A percentile compares a stretch with the other conserved stretches of the same genome.
Evolutionary conservation across 2,329 filamentous ascomycete genomes (phyloP).

Genomic region (Chalaropsis thielavioides): DNA sequence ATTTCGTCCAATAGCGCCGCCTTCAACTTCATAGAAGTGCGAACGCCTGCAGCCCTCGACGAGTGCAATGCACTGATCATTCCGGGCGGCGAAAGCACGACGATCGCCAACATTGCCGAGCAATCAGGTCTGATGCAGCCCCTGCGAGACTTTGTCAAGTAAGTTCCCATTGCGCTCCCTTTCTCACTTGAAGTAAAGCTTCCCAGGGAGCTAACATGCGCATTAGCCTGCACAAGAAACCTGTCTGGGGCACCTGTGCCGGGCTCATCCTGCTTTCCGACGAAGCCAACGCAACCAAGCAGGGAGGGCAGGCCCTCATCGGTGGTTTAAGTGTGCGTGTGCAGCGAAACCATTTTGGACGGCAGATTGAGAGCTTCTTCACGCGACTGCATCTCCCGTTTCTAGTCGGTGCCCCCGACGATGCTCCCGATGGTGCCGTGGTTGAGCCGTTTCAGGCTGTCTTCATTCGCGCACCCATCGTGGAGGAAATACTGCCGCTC

Average conservation of each 20-base stretch:
- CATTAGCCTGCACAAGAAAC: constrained; percentile 54
- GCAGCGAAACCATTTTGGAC: constrained; percentile 86
- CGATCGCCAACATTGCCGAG: constrained; percentile 76
- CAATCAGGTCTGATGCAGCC: constrained; percentile 72
- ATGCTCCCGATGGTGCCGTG: neutral
- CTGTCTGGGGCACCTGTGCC: constrained; percentile 92
- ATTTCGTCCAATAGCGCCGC: constrained; percentile 25
- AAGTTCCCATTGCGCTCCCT: constrained; percentile 24
- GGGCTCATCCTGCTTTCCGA: constrained; percentile 84
- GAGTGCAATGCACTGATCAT: constrained; percentile 73
- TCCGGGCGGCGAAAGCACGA: constrained; percentile 88
- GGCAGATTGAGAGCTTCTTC: constrained; percentile 85
- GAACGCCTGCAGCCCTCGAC: constrained; percentile 55
- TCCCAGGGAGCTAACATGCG: neutral
- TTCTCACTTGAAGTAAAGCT: neutral
- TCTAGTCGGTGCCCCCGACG: constrained; percentile 27
- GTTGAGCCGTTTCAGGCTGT: constrained; percentile 52
- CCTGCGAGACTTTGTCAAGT: constrained; percentile 83
- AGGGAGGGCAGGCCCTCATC: constrained; percentile 82
- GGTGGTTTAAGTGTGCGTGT: constrained; percentile 83
- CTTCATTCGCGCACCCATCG: constrained; percentile 88
- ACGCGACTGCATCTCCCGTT: constrained; percentile 60
- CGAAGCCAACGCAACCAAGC: constrained; percentile 74
- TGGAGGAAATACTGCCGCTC: constrained; percentile 58
- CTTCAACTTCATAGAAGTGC: constrained; percentile 60